These are phyloP conservation scores for Suhomyces taliae DNA, from an alignment of 1,139 yeast species.

Conservation along the genomic window DNA sequence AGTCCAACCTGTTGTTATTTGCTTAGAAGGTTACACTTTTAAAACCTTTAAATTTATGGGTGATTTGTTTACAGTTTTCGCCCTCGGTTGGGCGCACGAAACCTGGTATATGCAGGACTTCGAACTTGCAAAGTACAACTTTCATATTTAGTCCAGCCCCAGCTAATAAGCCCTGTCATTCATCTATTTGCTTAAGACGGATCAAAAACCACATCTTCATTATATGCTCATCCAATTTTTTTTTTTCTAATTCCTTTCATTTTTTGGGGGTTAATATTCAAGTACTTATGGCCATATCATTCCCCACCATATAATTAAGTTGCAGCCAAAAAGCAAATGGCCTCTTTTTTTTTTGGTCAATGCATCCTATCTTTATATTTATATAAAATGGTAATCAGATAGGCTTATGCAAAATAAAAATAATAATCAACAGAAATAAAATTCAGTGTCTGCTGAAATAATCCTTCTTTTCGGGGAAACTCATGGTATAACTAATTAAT, in stretches of 20 bases:
- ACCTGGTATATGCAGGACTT: not conserved
- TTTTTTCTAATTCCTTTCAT: too few relatives aligned
- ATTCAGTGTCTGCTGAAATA: slow-evolving; percentile 12
- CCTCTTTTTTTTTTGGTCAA: too few relatives aligned
- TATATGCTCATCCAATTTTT: too few relatives aligned
- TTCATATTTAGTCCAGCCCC: too few relatives aligned
- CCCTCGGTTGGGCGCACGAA: not conserved
- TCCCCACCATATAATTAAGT: too few relatives aligned
- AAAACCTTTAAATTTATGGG: slow-evolving; percentile 9
- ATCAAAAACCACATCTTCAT: too few relatives aligned
- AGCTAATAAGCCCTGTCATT: too few relatives aligned
- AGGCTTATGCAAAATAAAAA: not conserved
- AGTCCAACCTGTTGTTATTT: slow-evolving; percentile 10
- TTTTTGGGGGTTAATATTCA: too few relatives aligned
- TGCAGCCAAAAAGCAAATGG: too few relatives aligned
- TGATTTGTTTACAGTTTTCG: slow-evolving; percentile 9
- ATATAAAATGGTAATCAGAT: not conserved
- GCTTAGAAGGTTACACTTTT: slow-evolving; percentile 9
- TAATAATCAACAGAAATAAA: not conserved
- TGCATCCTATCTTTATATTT: too few relatives aligned
- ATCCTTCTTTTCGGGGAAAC: slow-evolving; percentile 15
- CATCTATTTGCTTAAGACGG: too few relatives aligned
- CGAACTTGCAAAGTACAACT: not conserved
- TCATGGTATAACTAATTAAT: slow-evolving; percentile 11
- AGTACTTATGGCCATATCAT: too few relatives aligned